Base-by-base conservation (phyloP, 768 basidiomycete species). In the Kwoniella sp. region DNA sequence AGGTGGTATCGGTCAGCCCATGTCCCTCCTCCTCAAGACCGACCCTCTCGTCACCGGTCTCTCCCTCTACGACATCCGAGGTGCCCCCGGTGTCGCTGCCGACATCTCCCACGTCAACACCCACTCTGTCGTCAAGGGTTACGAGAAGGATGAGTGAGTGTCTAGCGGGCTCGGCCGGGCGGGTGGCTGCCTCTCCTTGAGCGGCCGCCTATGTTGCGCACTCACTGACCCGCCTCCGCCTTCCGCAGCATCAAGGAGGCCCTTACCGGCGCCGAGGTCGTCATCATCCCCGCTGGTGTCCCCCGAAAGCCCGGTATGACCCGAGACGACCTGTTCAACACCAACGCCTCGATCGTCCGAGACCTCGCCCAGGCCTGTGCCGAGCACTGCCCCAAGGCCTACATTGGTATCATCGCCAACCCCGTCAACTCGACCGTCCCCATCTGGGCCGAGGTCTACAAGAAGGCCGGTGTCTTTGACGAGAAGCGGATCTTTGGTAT, bases 401-500 rank as follows among this genome's bases (percentile, higher is more conserved):
- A 87, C 66, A 83, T 98, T 38, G 83, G 91, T 42, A 91, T 99
- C 62, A 98, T 99, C 76, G 93, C 95, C 65, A 99, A 99, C 80
- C 95, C 95, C 27, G 93, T 99, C 73, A 98, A 99, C 82, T 96
- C 93, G 36, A 96, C 95, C 32, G 93, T 98, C 32, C 95, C 95
- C 41, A 89, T 99, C 69, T 89, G 90, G 39, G 89, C 83, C 14
- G 93, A 98, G 76, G 86, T 93, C 31, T 83, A 92, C 79, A 99
- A 93, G 83, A 85, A 89, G 76, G 82, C 86, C 60, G 85, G 84
- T 38, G 86, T 89, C 25, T 98, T 86, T 72, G 84, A 99, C 75
- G 87, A 90, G 59, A 95, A 87, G 80, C 82, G 83, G 92, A 75
- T 99, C 55, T 98, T 96, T 72, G 93, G 95, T 81, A 91, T 98